A percentile compares a stretch with the other conserved stretches of the same genome.
These are phyloP conservation scores for Misopates orontium DNA, from an alignment of 257 asterid genomes.

Conservation along the genomic window DNA sequence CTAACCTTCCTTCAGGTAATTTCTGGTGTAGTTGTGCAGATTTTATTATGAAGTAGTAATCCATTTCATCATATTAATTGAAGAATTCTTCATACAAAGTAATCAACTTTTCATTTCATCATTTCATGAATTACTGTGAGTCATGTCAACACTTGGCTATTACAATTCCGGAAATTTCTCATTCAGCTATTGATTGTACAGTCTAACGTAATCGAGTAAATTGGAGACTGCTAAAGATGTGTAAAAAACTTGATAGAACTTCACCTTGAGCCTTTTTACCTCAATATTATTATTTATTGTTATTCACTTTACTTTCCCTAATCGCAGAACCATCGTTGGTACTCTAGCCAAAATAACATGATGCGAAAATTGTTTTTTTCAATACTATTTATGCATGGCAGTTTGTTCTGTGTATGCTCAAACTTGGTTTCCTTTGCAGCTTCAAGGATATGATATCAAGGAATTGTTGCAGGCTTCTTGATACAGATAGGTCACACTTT, in stretches of 20 bases:
- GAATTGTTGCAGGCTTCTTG: slow-evolving; percentile 70
- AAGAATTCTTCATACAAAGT: background rate
- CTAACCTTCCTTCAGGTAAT: slow-evolving; percentile 91
- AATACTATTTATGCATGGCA: too few relatives aligned
- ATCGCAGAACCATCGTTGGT: too few relatives aligned
- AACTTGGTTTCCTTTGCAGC: slow-evolving; percentile 40
- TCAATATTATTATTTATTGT: background rate
- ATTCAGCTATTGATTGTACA: too few relatives aligned
- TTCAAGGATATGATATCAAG: slow-evolving; percentile 89
- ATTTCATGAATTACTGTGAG: too few relatives aligned
- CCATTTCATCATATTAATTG: background rate
- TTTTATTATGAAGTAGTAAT: background rate
- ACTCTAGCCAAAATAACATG: background rate
- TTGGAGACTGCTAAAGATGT: background rate
- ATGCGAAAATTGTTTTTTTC: too few relatives aligned
- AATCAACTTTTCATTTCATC: background rate
- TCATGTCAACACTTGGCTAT: too few relatives aligned
- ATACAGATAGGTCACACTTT: slow-evolving; percentile 23
- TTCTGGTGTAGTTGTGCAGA: background rate
- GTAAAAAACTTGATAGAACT: background rate
- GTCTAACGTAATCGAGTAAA: too few relatives aligned
- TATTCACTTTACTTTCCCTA: background rate
- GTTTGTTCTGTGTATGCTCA: background rate
- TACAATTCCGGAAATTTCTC: too few relatives aligned
- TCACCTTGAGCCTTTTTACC: background rate